Evolutionary conservation across 1,284 basidiomycete species (phyloP), one percentile per base, ranked within the genome.

Genomic region (Apiotrichum porosum): DNA sequence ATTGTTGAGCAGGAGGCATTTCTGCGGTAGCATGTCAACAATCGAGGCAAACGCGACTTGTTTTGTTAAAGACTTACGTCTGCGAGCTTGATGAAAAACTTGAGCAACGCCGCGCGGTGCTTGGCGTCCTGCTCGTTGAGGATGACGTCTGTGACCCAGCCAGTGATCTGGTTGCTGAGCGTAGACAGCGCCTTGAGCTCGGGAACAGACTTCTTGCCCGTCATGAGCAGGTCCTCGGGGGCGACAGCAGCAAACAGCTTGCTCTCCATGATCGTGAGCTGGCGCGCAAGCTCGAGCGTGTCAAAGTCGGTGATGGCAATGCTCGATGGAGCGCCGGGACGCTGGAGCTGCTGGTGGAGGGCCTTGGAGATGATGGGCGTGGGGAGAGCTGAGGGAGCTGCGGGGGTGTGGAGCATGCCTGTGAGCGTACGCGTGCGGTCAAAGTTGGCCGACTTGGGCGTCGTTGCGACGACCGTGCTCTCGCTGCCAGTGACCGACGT

Each of bases 71-170:
- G 23, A 77, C 88, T 72, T 59, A 94, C 92, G 63, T 97, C 93
- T 34, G 95, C 93, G 36, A 97, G 81, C 55, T 80, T 81, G 70
- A 99, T 94, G 61, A 97, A 88, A 54, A 95, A 88, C 69, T 94
- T 97, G 51, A 98, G 80, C 40, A 86, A 74, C 19, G 76, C 74
- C 5, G 89, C 87, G 17, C 94, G 82, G 69, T 84, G 86, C 67
- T 86, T 84, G 9, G 88, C 83, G 65, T 97, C 93, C 54, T 88
- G 85, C 59, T 89, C 85, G 46, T 78, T 80, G 23, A 98, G 78
- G 24, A 99, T 85, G 9, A 83, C 81, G 60, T 95, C 90, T 3
- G 89, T 86, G 2, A 98, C 93, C 92, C 95, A 98, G 54, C 90
- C 85, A 2, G 92, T 97, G 57, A 92, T 84, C 72, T 88, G 80